Evolutionary conservation across 2,329 filamentous ascomycete species (phyloP).

Genomic region (Beauveria pseudobassiana): DNA sequence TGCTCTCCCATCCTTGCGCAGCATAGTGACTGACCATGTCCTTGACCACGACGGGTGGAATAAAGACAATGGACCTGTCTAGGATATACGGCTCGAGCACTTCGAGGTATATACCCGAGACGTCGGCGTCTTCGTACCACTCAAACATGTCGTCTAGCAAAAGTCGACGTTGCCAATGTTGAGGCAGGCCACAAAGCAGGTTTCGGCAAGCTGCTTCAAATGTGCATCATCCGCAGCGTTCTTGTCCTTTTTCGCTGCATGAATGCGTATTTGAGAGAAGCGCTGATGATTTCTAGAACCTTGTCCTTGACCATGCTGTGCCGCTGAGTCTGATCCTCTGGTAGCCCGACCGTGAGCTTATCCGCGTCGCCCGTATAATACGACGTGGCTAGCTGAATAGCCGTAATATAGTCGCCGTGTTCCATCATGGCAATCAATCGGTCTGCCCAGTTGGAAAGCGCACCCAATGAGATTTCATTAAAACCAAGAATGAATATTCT

Average conservation of each 20-base stretch:
- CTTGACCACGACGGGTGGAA: constrained; percentile 82
- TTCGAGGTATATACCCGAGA: constrained; percentile 74
- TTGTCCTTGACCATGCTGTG: constrained; percentile 83
- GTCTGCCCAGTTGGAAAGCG: constrained; percentile 95
- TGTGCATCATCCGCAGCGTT: constrained; percentile 45
- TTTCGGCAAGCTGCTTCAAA: constrained; percentile 70
- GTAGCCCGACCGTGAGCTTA: constrained; percentile 87
- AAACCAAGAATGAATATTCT: constrained; percentile 88
- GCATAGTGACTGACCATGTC: constrained; percentile 78
- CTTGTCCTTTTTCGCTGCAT: constrained; percentile 49
- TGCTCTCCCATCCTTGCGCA: constrained; percentile 62
- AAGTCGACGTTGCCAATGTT: constrained; percentile 73
- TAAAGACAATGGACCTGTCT: constrained; percentile 61
- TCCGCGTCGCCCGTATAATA: constrained; percentile 91
- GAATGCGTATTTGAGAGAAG: constrained; percentile 86
- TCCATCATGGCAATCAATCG: constrained; percentile 91
- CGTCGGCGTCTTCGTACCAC: constrained; percentile 72
- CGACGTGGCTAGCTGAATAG: constrained; percentile 81
- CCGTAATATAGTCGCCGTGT: constrained; percentile 87
- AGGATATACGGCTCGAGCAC: constrained; percentile 83
- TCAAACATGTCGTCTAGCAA: constrained; percentile 88
- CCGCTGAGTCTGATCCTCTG: constrained; percentile 69
- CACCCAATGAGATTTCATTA: constrained; percentile 85
- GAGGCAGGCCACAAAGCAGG: constrained; percentile 76
- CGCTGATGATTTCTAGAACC: constrained; percentile 85